A percentile compares a stretch with the other conserved stretches of the same genome.
Conservation (phyloP, 176 grass and related monocot genomes). For the Melocanna baccifera region DNA sequence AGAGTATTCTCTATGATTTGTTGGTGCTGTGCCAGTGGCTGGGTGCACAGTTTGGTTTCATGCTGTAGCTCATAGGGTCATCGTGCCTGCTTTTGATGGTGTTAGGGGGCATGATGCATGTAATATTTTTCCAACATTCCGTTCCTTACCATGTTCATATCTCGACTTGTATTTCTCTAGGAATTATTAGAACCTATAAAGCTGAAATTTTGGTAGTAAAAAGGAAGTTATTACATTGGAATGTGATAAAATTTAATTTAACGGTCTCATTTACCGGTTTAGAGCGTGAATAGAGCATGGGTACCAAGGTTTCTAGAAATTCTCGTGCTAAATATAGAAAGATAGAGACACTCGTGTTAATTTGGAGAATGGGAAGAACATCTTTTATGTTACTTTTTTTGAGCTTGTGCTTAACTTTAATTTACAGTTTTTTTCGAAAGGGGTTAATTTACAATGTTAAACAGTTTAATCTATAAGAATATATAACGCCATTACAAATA, state of each 20-base stretch:
- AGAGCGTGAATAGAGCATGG: background rate
- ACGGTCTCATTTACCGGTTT: background rate
- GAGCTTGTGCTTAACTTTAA: background rate
- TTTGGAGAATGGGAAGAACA: background rate
- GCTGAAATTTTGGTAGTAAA: background rate
- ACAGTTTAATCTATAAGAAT: background rate
- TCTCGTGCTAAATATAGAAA: background rate
- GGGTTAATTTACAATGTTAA: background rate
- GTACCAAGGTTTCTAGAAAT: background rate
- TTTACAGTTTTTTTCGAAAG: background rate
- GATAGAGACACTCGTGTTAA: background rate
- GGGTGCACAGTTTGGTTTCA: background rate
- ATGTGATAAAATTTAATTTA: background rate
- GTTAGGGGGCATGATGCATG: background rate
- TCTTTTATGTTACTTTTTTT: background rate
- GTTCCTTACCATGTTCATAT: background rate
- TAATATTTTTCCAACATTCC: background rate
- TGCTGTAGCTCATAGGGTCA: background rate
- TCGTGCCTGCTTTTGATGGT: background rate
- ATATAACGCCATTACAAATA: background rate
- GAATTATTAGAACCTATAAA: background rate
- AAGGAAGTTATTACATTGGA: background rate
- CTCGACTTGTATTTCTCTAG: background rate
- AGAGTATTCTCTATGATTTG: background rate
- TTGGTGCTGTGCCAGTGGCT: background rate